Evolutionary conservation across 2,329 filamentous ascomycete genomes (phyloP).

Genomic region (Arthroderma sp.): DNA sequence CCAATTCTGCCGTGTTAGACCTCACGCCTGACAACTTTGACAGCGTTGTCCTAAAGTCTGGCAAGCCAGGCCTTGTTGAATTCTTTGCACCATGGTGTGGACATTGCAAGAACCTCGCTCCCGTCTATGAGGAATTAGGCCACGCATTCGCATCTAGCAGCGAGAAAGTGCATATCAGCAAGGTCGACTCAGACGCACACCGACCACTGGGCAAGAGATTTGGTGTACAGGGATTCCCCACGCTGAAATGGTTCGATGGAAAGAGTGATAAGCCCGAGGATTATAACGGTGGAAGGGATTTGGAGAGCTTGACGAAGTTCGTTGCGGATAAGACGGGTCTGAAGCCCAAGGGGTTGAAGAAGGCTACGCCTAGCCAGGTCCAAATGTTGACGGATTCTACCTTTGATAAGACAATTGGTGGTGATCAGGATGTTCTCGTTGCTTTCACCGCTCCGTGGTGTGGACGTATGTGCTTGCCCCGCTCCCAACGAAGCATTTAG

Average conservation of each 20-base stretch:
- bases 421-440: constrained; percentile 80
- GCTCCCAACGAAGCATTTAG: neutral
- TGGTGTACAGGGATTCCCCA: constrained; percentile 88
- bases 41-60: constrained; percentile 72
- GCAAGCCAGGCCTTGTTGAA: constrained; percentile 91
- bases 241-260: constrained; percentile 94
- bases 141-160: constrained; percentile 58
- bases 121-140: constrained; percentile 85
- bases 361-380: constrained; percentile 60
- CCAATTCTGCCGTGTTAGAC: constrained; percentile 74
- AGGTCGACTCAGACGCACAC: constrained; percentile 90
- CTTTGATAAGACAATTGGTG: constrained; percentile 67
- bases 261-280: constrained; percentile 76
- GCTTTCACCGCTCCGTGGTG: constrained; percentile 98
- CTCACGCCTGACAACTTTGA: constrained; percentile 88
- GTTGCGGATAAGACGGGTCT: constrained; percentile 77
- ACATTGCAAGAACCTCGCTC: constrained; percentile 96
- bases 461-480: constrained; percentile 59
- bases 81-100: constrained; percentile 99
- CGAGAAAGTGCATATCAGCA: constrained; percentile 74
- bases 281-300: constrained; percentile 74
- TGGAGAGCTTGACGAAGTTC: constrained; percentile 73
- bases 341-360: constrained; percentile 54
- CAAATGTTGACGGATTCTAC: constrained; percentile 66
- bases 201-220: constrained; percentile 73